A percentile compares a stretch with the other conserved stretches of the same genome.
phyloP scores from a whole-genome alignment of 305 asterid species.

The Fraxinus sp. region DNA sequence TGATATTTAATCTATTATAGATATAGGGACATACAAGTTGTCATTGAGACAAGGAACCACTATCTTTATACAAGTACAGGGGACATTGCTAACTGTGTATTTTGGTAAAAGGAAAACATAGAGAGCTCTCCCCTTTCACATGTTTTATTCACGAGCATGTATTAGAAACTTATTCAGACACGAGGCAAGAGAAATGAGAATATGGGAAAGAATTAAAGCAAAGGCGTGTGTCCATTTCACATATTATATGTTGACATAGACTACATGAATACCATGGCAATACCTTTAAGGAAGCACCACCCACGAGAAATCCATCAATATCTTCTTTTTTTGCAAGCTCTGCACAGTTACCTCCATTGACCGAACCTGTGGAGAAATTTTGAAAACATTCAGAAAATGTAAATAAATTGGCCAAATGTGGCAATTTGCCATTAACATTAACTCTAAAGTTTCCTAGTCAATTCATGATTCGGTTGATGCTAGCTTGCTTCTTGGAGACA shows the following conservation, averaged over 20 bases:
- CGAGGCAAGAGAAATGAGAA: background rate
- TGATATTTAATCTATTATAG: background rate
- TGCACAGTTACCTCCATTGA: conserved; percentile 76
- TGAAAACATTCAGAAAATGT: conserved; percentile 7
- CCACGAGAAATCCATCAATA: conserved; percentile 92
- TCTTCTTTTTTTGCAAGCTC: conserved; percentile 88
- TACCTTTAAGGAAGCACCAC: conserved; percentile 95
- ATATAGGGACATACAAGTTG: background rate
- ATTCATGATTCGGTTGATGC: background rate
- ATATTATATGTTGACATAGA: background rate
- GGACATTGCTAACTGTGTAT: background rate
- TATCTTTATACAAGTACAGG: background rate
- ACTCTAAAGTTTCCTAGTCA: background rate
- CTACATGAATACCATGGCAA: background rate
- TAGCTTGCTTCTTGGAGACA: background rate
- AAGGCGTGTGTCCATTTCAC: background rate
- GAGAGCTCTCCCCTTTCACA: background rate
- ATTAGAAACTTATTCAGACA: background rate
- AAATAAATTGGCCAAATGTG: background rate
- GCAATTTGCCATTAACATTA: conserved; percentile 1
- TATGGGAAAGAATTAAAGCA: background rate
- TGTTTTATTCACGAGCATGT: background rate
- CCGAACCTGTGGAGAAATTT: conserved; percentile 57
- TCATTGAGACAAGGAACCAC: background rate
- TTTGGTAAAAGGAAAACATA: background rate